A percentile compares a stretch with the other conserved stretches of the same genome.
Conservation (phyloP, 768 basidiomycete genomes). For the Hypsizygus marmoreus region DNA sequence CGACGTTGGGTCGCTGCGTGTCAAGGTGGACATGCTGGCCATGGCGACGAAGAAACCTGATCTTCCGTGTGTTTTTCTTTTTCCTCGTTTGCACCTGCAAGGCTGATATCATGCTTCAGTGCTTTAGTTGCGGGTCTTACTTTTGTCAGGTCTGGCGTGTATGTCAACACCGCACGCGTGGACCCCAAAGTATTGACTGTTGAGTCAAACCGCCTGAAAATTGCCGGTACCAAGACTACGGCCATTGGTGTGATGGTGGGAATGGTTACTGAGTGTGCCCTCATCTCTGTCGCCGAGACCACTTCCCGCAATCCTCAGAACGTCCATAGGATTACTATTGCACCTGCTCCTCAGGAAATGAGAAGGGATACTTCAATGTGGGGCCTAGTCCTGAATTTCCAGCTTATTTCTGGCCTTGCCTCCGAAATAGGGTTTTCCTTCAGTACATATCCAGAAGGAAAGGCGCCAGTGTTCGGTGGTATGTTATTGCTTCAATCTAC, state of each 20-base stretch:
- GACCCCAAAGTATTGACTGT: background rate
- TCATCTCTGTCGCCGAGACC: background rate
- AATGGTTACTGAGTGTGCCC: background rate
- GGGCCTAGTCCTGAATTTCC: background rate
- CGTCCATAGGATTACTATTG: background rate
- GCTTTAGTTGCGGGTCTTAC: background rate
- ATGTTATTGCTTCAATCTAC: background rate
- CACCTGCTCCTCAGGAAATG: background rate
- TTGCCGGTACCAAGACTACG: background rate
- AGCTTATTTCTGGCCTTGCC: background rate
- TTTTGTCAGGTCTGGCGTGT: background rate
- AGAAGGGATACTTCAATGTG: background rate
- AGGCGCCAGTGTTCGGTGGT: background rate
- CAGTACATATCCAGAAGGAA: background rate
- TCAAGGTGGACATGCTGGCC: too few relatives aligned
- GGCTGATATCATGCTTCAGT: background rate
- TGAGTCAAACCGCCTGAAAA: background rate
- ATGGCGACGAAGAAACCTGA: too few relatives aligned
- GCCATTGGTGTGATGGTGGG: background rate
- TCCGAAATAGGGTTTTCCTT: background rate
- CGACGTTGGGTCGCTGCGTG: too few relatives aligned
- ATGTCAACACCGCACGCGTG: background rate
- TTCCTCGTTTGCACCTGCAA: background rate
- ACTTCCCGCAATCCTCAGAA: background rate
- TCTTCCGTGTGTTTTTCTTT: background rate